Evolutionary conservation across 73 alveolate species (phyloP).

Genomic region (Tetrahymena malaccensis): DNA sequence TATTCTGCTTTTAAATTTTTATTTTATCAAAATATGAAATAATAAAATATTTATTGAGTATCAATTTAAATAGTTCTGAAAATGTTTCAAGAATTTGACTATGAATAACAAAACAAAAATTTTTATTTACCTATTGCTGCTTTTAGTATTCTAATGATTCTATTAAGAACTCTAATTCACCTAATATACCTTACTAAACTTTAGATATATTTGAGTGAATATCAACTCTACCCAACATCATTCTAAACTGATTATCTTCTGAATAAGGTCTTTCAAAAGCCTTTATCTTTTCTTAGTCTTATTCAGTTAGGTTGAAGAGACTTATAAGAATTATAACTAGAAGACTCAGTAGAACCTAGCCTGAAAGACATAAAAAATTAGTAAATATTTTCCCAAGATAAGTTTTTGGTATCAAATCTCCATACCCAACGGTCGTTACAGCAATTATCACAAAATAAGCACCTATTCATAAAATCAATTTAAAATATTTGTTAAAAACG

Average conservation of each 20-base stretch:
- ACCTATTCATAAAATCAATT: not conserved
- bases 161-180: not conserved
- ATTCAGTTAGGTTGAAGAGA: not conserved
- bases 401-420: not conserved
- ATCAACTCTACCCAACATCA: not conserved
- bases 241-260: not conserved
- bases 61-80: no score
- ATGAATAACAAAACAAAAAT: not conserved
- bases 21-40: no score
- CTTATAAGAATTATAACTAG: not conserved
- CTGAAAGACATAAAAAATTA: not conserved
- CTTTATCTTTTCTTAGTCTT: not conserved
- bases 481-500: not conserved
- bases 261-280: not conserved
- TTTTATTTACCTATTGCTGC: not conserved
- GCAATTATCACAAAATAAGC: not conserved
- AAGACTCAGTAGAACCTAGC: not conserved
- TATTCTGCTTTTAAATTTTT: no score
- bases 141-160: not conserved
- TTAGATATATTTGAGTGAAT: not conserved
- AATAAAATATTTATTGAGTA: no score
- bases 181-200: not conserved
- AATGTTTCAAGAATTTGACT: not conserved
- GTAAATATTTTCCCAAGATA: not conserved
- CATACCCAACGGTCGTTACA: not conserved